Evolutionary conservation across 2,329 filamentous ascomycete species (phyloP).

Genomic region (Clathrospora elynae): DNA sequence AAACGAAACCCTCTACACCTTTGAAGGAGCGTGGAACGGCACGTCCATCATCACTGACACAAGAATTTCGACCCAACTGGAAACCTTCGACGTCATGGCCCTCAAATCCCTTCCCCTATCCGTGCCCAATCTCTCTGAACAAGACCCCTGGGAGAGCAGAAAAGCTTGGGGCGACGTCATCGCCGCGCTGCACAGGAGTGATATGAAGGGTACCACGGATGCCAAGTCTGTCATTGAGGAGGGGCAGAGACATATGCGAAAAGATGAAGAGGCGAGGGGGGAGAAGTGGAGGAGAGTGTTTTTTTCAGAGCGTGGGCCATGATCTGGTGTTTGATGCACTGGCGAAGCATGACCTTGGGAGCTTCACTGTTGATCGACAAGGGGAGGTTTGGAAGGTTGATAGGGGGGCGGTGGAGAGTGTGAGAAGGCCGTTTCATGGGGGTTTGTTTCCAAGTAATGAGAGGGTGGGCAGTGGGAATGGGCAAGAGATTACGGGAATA

Average conservation of each 20-base stretch:
- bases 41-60: conserved; percentile 47
- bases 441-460: conserved; percentile 35
- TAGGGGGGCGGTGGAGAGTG: conserved; percentile 25
- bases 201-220: conserved; percentile 48
- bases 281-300: conserved; percentile 50
- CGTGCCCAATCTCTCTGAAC: conserved; percentile 41
- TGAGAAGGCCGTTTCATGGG: conserved; percentile 38
- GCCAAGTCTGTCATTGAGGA: conserved; percentile 44
- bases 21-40: conserved; percentile 52
- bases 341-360: conserved; percentile 22
- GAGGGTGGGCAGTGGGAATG: conserved; percentile 1
- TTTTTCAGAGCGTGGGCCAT: conserved; percentile 42
- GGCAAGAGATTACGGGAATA: neutral
- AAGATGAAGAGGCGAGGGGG: conserved; percentile 45
- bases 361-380: conserved; percentile 30
- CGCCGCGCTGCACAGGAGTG: conserved; percentile 44
- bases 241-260: conserved; percentile 51
- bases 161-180: conserved; percentile 53
- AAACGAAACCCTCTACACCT: conserved; percentile 44
- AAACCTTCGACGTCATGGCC: conserved; percentile 43
- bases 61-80: conserved; percentile 41
- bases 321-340: conserved; percentile 38
- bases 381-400: conserved; percentile 44
- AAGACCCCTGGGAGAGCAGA: conserved; percentile 54
- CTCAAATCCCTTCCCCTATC: conserved; percentile 26